These are phyloP conservation scores for Henningerozyma blattae DNA, from an alignment of 805 yeast genomes.

Conservation along the genomic window DNA sequence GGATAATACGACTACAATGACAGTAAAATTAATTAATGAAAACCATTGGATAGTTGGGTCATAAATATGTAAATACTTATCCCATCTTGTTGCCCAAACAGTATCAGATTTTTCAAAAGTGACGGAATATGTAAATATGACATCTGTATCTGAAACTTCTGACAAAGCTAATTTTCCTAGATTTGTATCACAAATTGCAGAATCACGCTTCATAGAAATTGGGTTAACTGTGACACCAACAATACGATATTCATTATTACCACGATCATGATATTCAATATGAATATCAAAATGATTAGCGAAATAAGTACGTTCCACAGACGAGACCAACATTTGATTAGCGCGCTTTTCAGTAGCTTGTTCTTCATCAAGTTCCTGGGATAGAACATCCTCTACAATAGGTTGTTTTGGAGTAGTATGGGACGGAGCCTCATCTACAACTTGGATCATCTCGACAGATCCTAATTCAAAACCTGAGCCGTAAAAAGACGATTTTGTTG, in stretches of 20 bases:
- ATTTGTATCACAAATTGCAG: slow-evolving; percentile 14
- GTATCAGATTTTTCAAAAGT: slow-evolving; percentile 56
- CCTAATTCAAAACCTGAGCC: slow-evolving; percentile 80
- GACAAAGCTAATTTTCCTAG: slow-evolving; percentile 29
- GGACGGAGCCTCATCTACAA: not conserved
- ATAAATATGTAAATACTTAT: slow-evolving; percentile 80
- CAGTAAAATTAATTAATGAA: slow-evolving; percentile 74
- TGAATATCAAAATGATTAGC: slow-evolving; percentile 71
- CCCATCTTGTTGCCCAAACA: slow-evolving; percentile 98
- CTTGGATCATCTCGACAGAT: slow-evolving; percentile 38
- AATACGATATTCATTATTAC: slow-evolving; percentile 59
- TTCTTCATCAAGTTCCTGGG: too few species aligned
- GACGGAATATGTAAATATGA: slow-evolving; percentile 80
- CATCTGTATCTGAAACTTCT: slow-evolving; percentile 40
- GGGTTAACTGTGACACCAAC: slow-evolving; percentile 84
- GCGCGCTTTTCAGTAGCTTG: not conserved
- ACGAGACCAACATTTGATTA: slow-evolving; percentile 4
- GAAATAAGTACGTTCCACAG: slow-evolving; percentile 39
- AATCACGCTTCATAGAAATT: slow-evolving; percentile 37
- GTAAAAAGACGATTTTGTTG: slow-evolving; percentile 52
- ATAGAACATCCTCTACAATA: not conserved
- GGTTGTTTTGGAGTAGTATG: not conserved
- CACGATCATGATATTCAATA: slow-evolving; percentile 74
- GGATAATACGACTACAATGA: slow-evolving; percentile 68
- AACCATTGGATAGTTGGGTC: slow-evolving; percentile 96